Evolutionary conservation across 2,329 filamentous ascomycete species (phyloP).

Genomic region (Calonectria montana): DNA sequence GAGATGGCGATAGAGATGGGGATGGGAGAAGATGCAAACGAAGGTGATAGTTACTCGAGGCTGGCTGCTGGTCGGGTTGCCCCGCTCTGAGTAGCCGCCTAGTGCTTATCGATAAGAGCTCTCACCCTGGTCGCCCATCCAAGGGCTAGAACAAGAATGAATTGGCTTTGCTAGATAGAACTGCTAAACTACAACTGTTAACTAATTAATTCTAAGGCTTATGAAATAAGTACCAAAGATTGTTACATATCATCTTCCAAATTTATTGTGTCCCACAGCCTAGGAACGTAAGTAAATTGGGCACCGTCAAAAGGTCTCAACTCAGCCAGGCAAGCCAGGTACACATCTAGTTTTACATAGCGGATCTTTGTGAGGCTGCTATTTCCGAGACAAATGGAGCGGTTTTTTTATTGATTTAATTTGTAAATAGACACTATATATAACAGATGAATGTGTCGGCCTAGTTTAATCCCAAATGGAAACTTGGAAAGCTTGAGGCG

Average conservation of each 20-base stretch:
- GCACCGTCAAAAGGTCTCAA: no score
- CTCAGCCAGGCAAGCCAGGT: no score
- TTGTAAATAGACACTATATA: no score
- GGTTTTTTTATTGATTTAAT: no score
- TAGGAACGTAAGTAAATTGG: no score
- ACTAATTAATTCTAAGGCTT: neutral
- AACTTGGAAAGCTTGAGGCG: neutral
- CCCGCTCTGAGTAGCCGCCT: slow-evolving; percentile 34
- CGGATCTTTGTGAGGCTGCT: no score
- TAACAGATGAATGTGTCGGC: no score
- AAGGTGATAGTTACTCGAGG: slow-evolving; percentile 21
- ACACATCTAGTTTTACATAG: no score
- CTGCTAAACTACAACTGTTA: neutral
- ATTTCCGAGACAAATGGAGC: no score
- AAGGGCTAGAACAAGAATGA: neutral
- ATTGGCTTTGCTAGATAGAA: neutral
- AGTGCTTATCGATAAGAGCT: slow-evolving; percentile 44
- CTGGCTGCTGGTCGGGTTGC: slow-evolving; percentile 27
- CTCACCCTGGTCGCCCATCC: neutral
- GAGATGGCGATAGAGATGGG: slow-evolving; percentile 32
- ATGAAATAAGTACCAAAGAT: neutral
- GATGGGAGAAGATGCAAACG: neutral
- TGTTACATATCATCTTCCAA: no score
- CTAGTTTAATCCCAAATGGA: no score
- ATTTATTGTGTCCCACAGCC: no score